Base-by-base conservation (phyloP, 2,329 filamentous ascomycete species). In the Penicillium sp. region DNA sequence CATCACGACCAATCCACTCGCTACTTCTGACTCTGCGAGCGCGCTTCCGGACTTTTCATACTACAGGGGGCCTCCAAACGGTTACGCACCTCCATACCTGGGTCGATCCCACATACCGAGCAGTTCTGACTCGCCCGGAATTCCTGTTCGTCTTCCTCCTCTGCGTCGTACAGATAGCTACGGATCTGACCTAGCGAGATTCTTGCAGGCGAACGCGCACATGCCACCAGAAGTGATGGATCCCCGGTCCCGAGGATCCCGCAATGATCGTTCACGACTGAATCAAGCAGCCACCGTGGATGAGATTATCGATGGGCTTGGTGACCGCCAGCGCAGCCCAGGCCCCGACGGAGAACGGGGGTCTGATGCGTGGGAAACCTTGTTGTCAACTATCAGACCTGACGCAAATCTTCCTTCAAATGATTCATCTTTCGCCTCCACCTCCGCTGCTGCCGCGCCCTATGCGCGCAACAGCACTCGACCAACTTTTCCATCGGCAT, bases 271-370 rank as follows among this genome's bases (percentile, higher is more conserved):
- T 40, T 61, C 49, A 24, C 57, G 62, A 44, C 38, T 63, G 18
- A 54, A 50, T 42, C 62, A 58, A 5, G 65, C 65, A 16, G 50
- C 67, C 13, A 52, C 56, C 47, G 59, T 88, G 1, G 87, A 95
- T 71, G 91, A 91, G 10, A 53, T 56, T 47, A 60, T 88, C 1
- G 87, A 94, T 71, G 91, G 91, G 4, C 82, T 96, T 14, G 92
- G 91, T 36, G 91, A 96, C 73, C 88, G 92, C 55, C 85, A 91
- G 59, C 86, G 91, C 63, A 96, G 91, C 71, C 76, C 91, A n/a
- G 92, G 88, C 67, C 87, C 88, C 5, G 77, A 79, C 47, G 76
- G 75, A 42, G 67, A 73, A 36, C 63, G 75, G 50, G 80, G 78
- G 38, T 82, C 85, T 58, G 80, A 82, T 47, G 79, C 80, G 1